Conservation (phyloP, 495 filamentous ascomycete genomes). For the Rostrohypoxylon terebratum region DNA sequence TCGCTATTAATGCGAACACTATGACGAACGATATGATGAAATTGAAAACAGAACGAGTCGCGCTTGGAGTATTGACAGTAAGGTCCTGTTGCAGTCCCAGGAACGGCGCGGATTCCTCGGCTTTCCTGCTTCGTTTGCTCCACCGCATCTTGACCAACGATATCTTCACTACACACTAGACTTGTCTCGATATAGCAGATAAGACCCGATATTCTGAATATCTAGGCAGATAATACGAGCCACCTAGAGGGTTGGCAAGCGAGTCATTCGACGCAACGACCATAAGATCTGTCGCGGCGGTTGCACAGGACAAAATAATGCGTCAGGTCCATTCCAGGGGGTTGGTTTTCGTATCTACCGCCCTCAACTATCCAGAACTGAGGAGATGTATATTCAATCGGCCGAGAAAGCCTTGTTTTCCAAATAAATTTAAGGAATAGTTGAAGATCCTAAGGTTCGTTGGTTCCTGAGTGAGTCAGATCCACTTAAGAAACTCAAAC, state of each 20-base stretch:
- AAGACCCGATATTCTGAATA: conserved; percentile 14
- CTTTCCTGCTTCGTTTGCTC: conserved; percentile 21
- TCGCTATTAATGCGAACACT: conserved; percentile 8
- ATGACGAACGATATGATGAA: conserved; percentile 6
- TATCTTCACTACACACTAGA: conserved; percentile 10
- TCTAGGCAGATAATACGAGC: conserved; percentile 2
- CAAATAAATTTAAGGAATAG: not conserved
- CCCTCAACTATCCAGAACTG: not conserved
- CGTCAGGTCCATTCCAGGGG: conserved; percentile 33
- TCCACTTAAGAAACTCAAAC: not conserved
- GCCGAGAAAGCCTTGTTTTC: not conserved
- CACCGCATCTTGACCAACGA: conserved; percentile 23
- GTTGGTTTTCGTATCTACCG: not conserved
- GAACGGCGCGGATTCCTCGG: conserved; percentile 13
- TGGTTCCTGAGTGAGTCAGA: not conserved
- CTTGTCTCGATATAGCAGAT: not conserved
- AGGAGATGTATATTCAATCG: not conserved
- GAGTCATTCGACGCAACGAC: conserved; percentile 34
- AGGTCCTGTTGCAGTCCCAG: conserved; percentile 5
- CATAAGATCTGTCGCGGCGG: conserved; percentile 7
- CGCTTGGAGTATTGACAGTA: conserved; percentile 1
- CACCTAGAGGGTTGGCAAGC: conserved; percentile 9
- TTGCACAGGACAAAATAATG: conserved; percentile 9
- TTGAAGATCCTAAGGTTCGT: not conserved
- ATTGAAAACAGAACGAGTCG: conserved; percentile 1